Percentiles rank a stretch among this genome's conserved stretches.
Conservation (phyloP, 176 grass and related monocot genomes). For the Ampelocalamus luodianensis region DNA sequence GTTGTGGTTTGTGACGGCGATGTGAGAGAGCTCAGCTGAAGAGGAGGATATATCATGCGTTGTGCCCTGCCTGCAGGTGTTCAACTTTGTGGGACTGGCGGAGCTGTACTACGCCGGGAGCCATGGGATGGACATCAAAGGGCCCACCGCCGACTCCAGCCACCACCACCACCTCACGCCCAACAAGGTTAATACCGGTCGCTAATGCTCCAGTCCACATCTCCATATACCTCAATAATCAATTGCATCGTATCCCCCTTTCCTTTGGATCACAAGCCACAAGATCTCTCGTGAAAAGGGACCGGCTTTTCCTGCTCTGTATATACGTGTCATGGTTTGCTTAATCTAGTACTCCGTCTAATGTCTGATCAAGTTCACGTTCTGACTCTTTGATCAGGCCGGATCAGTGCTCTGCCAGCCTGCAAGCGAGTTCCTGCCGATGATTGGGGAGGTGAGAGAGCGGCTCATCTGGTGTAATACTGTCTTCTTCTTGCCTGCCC, state of each 20-base stretch:
- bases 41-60: not conserved
- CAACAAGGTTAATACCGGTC: not conserved
- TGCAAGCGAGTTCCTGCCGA: slow-evolving; percentile 64
- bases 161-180: not conserved
- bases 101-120: slow-evolving; percentile 90
- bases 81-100: slow-evolving; percentile 60
- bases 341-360: not conserved
- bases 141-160: slow-evolving; percentile 49
- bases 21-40: not conserved
- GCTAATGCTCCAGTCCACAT: not conserved
- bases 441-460: slow-evolving; percentile 54
- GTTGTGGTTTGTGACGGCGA: not conserved
- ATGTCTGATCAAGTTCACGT: not conserved
- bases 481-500: not conserved
- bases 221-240: not conserved
- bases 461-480: not conserved
- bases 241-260: not conserved
- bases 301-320: not conserved
- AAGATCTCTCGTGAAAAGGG: not conserved
- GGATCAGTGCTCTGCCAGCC: slow-evolving; percentile 70
- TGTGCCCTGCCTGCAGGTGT: slow-evolving; percentile 47
- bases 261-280: not conserved
- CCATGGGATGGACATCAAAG: slow-evolving; percentile 93
- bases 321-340: not conserved
- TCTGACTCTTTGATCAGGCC: not conserved